phyloP scores from a whole-genome alignment of 495 filamentous ascomycete species.

The Xylaria venustula region DNA sequence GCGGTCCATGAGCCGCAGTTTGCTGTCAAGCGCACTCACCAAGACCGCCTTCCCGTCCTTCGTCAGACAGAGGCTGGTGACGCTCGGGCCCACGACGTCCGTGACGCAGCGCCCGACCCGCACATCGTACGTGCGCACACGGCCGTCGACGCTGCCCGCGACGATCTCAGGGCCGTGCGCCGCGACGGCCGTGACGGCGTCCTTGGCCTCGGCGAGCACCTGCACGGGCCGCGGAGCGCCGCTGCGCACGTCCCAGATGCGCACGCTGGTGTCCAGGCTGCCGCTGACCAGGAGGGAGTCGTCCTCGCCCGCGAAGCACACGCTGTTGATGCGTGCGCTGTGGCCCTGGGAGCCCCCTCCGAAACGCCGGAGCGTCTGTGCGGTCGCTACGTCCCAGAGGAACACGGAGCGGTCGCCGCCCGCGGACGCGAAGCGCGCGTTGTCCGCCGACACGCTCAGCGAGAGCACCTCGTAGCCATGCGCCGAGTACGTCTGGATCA shows the following conservation, averaged over 20 bases:
- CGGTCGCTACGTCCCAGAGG: constrained; percentile 87
- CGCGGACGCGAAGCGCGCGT: constrained; percentile 74
- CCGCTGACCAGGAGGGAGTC: constrained; percentile 72
- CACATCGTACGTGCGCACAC: constrained; percentile 82
- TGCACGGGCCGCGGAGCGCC: constrained; percentile 69
- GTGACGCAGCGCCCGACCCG: constrained; percentile 70
- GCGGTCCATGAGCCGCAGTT: constrained; percentile 79
- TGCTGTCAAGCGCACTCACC: constrained; percentile 72
- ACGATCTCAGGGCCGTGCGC: constrained; percentile 58
- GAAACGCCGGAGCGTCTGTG: constrained; percentile 71
- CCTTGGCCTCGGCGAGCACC: constrained; percentile 72
- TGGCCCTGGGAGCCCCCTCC: constrained; percentile 57
- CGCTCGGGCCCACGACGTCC: constrained; percentile 67
- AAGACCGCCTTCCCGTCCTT: constrained; percentile 71
- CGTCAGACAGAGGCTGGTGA: constrained; percentile 70
- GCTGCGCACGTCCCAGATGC: constrained; percentile 77
- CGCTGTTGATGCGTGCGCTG: constrained; percentile 68
- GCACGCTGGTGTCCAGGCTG: constrained; percentile 77
- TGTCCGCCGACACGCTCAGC: constrained; percentile 69
- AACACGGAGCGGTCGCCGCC: constrained; percentile 90
- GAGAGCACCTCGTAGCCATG: constrained; percentile 91
- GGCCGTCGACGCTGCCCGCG: constrained; percentile 82
- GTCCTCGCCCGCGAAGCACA: constrained; percentile 70
- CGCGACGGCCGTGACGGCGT: constrained; percentile 66
- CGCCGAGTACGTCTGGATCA: constrained; percentile 82